Evolutionary conservation across 352 stramenopile species (phyloP).

Genomic region (Phytophthora lateralis): DNA sequence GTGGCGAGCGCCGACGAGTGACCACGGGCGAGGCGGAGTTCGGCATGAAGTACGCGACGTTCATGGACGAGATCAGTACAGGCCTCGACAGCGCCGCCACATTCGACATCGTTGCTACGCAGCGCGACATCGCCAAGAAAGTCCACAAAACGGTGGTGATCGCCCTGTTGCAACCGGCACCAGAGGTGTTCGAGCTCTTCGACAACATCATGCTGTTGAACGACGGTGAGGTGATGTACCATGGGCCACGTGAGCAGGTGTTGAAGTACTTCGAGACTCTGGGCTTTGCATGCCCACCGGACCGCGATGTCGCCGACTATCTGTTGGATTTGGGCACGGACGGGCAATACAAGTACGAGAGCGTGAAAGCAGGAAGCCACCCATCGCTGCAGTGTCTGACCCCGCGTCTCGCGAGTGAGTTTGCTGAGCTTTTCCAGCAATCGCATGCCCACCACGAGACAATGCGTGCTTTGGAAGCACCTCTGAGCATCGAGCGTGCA

Average conservation of each 20-base stretch:
- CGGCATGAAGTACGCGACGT: constrained; percentile 56
- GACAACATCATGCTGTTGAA: constrained; percentile 79
- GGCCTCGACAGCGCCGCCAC: constrained; percentile 88
- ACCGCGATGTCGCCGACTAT: constrained; percentile 43
- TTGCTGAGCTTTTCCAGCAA: constrained; percentile 8
- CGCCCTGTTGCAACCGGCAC: constrained; percentile 83
- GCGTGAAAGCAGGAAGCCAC: constrained; percentile 5
- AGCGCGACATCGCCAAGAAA: constrained; percentile 42
- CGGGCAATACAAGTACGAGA: constrained; percentile 31
- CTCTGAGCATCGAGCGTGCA: constrained; percentile 1
- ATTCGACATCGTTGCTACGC: constrained; percentile 80
- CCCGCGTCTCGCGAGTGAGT: constrained; percentile 18
- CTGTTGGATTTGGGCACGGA: constrained; percentile 42
- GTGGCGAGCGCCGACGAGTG: constrained; percentile 70
- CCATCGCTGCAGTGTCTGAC: not conserved
- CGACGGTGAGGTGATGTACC: constrained; percentile 55
- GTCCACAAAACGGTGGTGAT: constrained; percentile 58
- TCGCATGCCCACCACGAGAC: constrained; percentile 32
- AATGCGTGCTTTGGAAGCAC: constrained; percentile 66
- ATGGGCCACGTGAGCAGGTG: constrained; percentile 36
- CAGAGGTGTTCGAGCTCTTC: constrained; percentile 91
- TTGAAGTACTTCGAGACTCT: constrained; percentile 50
- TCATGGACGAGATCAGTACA: constrained; percentile 90
- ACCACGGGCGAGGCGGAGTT: constrained; percentile 41
- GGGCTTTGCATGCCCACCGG: constrained; percentile 45